Conservation (phyloP, 257 asterid species). For the Gentiana straminea region DNA sequence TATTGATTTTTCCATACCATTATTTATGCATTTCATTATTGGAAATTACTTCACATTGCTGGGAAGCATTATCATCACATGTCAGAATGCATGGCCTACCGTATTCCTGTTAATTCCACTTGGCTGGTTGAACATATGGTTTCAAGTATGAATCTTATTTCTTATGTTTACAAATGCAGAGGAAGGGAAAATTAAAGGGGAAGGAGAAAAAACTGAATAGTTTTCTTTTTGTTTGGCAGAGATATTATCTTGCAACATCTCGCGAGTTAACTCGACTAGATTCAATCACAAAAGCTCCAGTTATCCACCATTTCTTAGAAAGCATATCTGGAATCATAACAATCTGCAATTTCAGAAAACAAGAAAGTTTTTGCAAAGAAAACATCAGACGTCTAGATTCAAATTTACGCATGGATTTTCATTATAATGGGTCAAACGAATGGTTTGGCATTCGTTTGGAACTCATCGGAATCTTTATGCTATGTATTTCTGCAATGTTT, state of each 20-base stretch:
- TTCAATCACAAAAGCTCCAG: conserved; percentile 93
- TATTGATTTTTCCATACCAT: conserved; percentile 66
- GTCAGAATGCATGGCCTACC: conserved; percentile 96
- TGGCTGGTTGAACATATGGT: conserved; percentile 88
- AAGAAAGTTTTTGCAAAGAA: conserved; percentile 55
- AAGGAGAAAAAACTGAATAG: not conserved
- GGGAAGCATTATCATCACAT: conserved; percentile 68
- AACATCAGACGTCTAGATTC: conserved; percentile 65
- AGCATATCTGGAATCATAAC: conserved; percentile 93
- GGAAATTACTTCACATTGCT: conserved; percentile 47
- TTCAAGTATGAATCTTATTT: conserved; percentile 39
- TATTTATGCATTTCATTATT: conserved; percentile 42
- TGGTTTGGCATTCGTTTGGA: conserved; percentile 95
- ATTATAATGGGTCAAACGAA: conserved; percentile 83
- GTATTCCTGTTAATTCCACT: conserved; percentile 69
- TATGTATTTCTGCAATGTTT: conserved; percentile 68
- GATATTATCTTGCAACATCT: conserved; percentile 77
- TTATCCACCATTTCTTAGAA: conserved; percentile 92
- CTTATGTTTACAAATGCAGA: not conserved
- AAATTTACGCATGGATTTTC: conserved; percentile 86
- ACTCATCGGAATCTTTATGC: conserved; percentile 68
- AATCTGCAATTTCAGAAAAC: conserved; percentile 74
- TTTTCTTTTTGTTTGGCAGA: conserved; percentile 33
- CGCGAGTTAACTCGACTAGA: conserved; percentile 92
- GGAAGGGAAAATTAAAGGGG: too few species aligned